Percentiles rank a stretch among this genome's conserved stretches.
These are phyloP conservation scores for Phytopythium vexans DNA, from an alignment of 352 stramenopile genomes.

Conservation along the genomic window DNA sequence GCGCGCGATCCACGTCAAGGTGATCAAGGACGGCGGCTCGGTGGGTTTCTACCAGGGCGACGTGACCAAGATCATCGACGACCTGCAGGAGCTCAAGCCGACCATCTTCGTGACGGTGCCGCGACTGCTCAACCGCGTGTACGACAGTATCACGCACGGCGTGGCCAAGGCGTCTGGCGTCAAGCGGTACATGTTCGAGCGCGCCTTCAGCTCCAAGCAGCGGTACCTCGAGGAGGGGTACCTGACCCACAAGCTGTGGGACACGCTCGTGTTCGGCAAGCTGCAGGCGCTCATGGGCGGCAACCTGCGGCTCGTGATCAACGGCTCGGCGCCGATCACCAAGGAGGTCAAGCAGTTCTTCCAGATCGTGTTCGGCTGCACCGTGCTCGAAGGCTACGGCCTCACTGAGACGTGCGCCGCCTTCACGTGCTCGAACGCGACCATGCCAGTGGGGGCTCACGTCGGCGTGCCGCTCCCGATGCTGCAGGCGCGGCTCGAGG, in stretches of 20 bases:
- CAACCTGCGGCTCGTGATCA: conserved; percentile 89
- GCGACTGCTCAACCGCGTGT: conserved; percentile 93
- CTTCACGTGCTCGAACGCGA: conserved; percentile 31
- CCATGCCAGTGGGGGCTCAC: conserved; percentile 68
- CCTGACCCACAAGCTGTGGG: conserved; percentile 84
- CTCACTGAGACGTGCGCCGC: conserved; percentile 84
- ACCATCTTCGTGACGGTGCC: conserved; percentile 91
- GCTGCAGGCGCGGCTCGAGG: conserved; percentile 90
- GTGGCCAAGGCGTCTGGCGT: conserved; percentile 61
- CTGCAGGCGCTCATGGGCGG: conserved; percentile 91
- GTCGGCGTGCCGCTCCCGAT: conserved; percentile 86
- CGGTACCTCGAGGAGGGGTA: conserved; percentile 31
- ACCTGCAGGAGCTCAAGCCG: conserved; percentile 84
- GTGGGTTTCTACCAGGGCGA: conserved; percentile 92
- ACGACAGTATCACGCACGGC: conserved; percentile 87
- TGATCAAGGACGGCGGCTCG: conserved; percentile 63
- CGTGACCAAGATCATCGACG: conserved; percentile 87
- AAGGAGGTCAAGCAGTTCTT: conserved; percentile 94
- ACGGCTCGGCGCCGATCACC: conserved; percentile 92
- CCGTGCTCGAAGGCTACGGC: conserved; percentile 94
- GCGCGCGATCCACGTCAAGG: conserved; percentile 43
- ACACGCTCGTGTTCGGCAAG: conserved; percentile 95
- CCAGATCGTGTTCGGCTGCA: conserved; percentile 88
- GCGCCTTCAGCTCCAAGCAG: conserved; percentile 76
- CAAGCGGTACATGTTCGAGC: conserved; percentile 88